phyloP scores from a whole-genome alignment of 164 flowering plant genomes.

The Vitis labrusca region DNA sequence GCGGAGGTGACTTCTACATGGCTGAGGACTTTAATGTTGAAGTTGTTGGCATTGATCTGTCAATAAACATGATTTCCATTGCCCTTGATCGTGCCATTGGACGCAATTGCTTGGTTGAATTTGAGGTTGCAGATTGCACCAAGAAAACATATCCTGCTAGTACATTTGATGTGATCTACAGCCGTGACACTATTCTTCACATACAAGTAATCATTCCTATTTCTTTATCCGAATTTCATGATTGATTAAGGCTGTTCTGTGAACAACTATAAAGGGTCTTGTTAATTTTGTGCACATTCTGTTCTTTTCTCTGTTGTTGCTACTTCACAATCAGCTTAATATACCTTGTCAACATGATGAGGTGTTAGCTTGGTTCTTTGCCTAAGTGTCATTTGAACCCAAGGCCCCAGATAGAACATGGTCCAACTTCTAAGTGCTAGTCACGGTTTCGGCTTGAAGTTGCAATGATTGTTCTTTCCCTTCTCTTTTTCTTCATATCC shows the following conservation, averaged over 20 bases:
- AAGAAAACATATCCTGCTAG: slow-evolving; percentile 73
- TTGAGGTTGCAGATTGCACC: slow-evolving; percentile 97
- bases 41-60: slow-evolving; percentile 94
- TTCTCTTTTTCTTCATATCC: too few species aligned
- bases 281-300: too few species aligned
- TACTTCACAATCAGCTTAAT: too few species aligned
- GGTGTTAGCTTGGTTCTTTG: too few species aligned
- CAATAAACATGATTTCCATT: slow-evolving; percentile 91
- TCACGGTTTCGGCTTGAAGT: too few species aligned
- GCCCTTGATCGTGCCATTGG: slow-evolving; percentile 97
- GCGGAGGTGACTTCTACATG: slow-evolving; percentile 99
- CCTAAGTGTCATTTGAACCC: too few species aligned
- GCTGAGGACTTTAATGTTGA: slow-evolving; percentile 83
- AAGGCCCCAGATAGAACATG: too few species aligned
- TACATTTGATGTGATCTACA: slow-evolving; percentile 90
- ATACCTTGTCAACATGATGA: too few species aligned
- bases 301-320: too few species aligned
- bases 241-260: too few species aligned
- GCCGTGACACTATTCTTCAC: slow-evolving; percentile 95
- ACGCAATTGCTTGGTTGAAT: slow-evolving; percentile 82
- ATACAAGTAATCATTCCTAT: slow-evolving; percentile 55
- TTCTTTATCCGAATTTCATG: background rate
- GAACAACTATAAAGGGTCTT: background rate
- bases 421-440: too few species aligned
- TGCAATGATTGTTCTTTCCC: too few species aligned